phyloP scores from a whole-genome alignment of 1,139 yeast genomes.

The Kodamaea ohmeri region DNA sequence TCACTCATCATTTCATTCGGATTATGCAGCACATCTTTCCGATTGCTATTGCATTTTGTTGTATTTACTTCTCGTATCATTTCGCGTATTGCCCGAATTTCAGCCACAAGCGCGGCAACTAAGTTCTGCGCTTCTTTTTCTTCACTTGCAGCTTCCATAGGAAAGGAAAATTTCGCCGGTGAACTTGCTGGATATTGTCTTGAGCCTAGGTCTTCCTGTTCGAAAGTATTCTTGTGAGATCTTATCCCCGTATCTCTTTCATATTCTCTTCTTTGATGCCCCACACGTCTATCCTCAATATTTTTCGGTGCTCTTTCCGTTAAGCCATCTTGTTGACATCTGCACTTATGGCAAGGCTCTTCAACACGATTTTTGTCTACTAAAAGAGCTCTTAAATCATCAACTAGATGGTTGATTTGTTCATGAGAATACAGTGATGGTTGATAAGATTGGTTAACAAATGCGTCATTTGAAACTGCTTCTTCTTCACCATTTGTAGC shows the following conservation, averaged over 20 bases:
- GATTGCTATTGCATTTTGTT: constrained; percentile 2
- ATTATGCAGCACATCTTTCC: neutral
- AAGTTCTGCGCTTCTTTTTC: neutral
- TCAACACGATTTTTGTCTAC: too few relatives aligned
- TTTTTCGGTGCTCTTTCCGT: too few relatives aligned
- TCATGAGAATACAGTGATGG: too few relatives aligned
- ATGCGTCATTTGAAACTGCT: too few relatives aligned
- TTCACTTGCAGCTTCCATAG: constrained; percentile 1
- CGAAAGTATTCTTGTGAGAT: neutral
- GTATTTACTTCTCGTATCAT: constrained; percentile 4
- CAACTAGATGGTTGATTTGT: neutral
- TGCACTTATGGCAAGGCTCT: neutral
- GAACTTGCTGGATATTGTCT: neutral
- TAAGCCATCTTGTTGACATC: neutral
- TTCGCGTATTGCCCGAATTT: constrained; percentile 1
- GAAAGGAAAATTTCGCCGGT: neutral
- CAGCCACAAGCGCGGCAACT: neutral
- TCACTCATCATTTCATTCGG: too few relatives aligned
- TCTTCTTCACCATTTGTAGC: too few relatives aligned
- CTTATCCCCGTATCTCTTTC: neutral
- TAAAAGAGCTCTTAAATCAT: neutral
- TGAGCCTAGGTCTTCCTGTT: neutral
- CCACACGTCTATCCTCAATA: too few relatives aligned
- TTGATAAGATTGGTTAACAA: too few relatives aligned
- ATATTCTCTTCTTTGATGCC: too few relatives aligned